These are phyloP conservation scores for Hyaloscypha hepaticicola DNA, from an alignment of 495 filamentous ascomycete species.

Conservation along the genomic window DNA sequence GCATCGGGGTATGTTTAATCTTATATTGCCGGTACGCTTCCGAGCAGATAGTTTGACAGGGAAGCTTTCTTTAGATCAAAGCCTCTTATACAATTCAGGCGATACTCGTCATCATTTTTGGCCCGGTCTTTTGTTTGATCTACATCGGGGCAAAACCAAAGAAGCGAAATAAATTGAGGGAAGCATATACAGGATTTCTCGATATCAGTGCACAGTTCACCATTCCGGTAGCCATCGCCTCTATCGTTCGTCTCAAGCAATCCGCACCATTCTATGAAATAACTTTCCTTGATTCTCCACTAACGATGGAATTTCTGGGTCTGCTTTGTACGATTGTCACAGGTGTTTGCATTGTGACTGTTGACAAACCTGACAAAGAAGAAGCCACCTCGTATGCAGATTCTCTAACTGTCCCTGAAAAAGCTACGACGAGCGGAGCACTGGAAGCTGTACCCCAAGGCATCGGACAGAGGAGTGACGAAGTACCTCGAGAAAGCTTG, in stretches of 20 bases:
- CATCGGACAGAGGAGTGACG: slow-evolving; percentile 4
- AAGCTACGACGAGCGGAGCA: background rate
- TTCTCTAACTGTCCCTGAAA: slow-evolving; percentile 18
- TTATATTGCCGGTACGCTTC: background rate
- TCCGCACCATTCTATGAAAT: background rate
- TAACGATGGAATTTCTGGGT: background rate
- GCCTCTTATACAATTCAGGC: background rate
- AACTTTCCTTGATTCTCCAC: background rate
- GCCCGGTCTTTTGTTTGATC: background rate
- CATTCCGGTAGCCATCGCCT: background rate
- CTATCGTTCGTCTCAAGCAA: background rate
- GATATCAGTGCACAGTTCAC: background rate
- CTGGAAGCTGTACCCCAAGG: background rate
- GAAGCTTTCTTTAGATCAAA: background rate
- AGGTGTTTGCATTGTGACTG: no score
- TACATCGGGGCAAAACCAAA: no score
- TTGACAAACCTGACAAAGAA: no score
- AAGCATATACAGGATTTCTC: no score
- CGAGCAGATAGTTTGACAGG: background rate
- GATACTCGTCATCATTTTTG: background rate
- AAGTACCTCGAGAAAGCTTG: slow-evolving; percentile 10
- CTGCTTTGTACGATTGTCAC: background rate
- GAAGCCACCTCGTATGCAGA: slow-evolving; percentile 16
- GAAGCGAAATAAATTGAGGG: no score
- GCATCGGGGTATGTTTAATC: background rate